Conservation (phyloP, 345 rosid species). For the Eutrema heterophyllum region DNA sequence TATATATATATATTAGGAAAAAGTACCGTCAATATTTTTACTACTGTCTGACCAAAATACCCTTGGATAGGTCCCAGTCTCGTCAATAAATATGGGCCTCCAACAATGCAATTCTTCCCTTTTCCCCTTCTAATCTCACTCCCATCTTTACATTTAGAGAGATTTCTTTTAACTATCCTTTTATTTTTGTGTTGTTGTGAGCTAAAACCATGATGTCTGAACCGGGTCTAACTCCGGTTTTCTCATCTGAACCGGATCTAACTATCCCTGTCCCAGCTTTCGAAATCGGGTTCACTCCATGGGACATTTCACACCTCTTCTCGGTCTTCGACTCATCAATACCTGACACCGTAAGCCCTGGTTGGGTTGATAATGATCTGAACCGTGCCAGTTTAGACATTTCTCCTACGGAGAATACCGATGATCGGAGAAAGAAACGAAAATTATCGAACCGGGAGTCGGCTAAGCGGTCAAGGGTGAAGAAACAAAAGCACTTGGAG, state of each 20-base stretch:
- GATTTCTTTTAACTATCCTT: not conserved
- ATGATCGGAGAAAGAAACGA: slow-evolving; percentile 62
- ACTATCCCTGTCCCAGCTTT: slow-evolving; percentile 36
- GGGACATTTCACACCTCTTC: slow-evolving; percentile 47
- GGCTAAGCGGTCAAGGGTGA: slow-evolving; percentile 81
- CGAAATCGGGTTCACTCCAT: slow-evolving; percentile 46
- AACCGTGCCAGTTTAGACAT: slow-evolving; percentile 16
- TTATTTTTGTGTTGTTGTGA: not conserved
- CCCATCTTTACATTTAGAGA: slow-evolving; percentile 12
- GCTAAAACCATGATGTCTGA: slow-evolving; percentile 44
- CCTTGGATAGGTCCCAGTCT: slow-evolving; percentile 24
- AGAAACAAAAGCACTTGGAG: slow-evolving; percentile 76
- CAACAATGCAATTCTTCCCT: slow-evolving; percentile 73
- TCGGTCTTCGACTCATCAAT: slow-evolving; percentile 36
- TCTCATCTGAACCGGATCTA: slow-evolving; percentile 32
- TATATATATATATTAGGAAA: not conserved
- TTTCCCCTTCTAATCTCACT: slow-evolving; percentile 49
- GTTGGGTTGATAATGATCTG: slow-evolving; percentile 4
- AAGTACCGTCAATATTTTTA: not conserved
- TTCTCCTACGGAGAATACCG: slow-evolving; percentile 14
- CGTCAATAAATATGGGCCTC: slow-evolving; percentile 57
- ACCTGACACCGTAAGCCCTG: slow-evolving; percentile 31
- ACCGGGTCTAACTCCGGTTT: slow-evolving; percentile 36
- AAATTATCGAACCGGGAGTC: slow-evolving; percentile 92
- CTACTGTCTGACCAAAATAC: not conserved